These are phyloP conservation scores for Cantharellus anzutake DNA, from an alignment of 768 basidiomycete genomes.

Conservation along the genomic window DNA sequence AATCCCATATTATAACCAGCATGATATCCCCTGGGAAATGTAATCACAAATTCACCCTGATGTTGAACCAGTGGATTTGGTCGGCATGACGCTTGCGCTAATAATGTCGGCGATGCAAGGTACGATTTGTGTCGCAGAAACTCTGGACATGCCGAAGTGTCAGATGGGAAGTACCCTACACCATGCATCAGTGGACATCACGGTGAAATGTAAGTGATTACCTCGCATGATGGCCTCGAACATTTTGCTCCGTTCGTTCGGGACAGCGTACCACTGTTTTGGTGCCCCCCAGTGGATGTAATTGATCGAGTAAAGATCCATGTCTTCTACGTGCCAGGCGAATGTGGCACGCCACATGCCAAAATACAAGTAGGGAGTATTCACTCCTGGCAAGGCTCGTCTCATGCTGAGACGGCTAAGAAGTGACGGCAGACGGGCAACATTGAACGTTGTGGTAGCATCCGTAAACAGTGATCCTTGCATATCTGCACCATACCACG, in stretches of 20 bases:
- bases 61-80: constrained; percentile 86
- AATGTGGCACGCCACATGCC: constrained; percentile 99
- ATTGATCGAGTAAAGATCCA: constrained; percentile 98
- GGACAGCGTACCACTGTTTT: constrained; percentile 88
- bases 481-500: constrained; percentile 97
- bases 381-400: constrained; percentile 79
- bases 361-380: constrained; percentile 93
- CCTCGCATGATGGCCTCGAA: constrained; percentile 86
- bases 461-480: constrained; percentile 55
- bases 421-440: constrained; percentile 75
- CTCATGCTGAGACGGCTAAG: constrained; percentile 52
- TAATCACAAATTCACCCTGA: constrained; percentile 29
- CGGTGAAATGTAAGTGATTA: constrained; percentile 18
- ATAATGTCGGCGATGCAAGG: constrained; percentile 68
- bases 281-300: constrained; percentile 98
- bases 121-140: constrained; percentile 96
- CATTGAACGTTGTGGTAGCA: constrained; percentile 75
- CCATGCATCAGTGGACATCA: background rate
- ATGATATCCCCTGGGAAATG: constrained; percentile 28
- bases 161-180: constrained; percentile 75
- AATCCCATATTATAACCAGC: constrained; percentile 29
- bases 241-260: constrained; percentile 60
- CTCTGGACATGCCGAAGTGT: constrained; percentile 69
- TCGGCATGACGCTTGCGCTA: constrained; percentile 58
- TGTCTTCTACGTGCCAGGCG: constrained; percentile 99